Conservation (phyloP, 2,329 filamentous ascomycete genomes). For the Scedosporium minutisporum region DNA sequence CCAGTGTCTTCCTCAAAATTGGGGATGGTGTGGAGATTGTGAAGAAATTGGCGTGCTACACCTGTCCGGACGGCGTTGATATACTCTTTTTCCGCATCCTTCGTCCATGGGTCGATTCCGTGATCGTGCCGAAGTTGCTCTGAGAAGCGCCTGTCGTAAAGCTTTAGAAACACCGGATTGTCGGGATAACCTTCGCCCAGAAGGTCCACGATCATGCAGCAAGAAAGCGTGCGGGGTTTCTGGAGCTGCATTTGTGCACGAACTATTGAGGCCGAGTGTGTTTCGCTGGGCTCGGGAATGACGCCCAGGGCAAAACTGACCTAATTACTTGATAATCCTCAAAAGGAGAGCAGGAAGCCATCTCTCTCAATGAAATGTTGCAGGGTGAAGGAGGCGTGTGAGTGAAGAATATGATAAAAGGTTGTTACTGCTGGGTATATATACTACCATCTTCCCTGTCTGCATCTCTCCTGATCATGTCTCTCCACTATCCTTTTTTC, state of each 20-base stretch:
- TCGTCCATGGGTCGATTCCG: constrained; percentile 9
- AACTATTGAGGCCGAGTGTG: neutral
- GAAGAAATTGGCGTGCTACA: neutral
- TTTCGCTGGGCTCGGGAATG: neutral
- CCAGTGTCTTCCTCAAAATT: constrained; percentile 7
- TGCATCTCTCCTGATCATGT: no score
- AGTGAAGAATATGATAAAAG: no score
- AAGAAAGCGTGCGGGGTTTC: constrained; percentile 9
- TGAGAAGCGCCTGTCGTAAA: constrained; percentile 15
- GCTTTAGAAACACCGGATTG: constrained; percentile 13
- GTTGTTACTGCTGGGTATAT: no score
- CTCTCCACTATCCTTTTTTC: no score
- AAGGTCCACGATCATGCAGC: constrained; percentile 14
- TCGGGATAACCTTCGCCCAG: neutral
- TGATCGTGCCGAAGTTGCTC: constrained; percentile 10
- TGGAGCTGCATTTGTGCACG: neutral
- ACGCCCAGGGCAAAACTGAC: neutral
- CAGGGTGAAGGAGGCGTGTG: no score
- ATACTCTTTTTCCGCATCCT: constrained; percentile 1
- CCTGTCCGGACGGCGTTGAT: neutral
- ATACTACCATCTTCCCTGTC: no score
- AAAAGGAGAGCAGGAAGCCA: constrained; percentile 3
- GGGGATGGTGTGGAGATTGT: neutral
- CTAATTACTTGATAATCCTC: constrained; percentile 1
- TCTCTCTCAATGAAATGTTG: constrained; percentile 1